Conservation (phyloP, 225 moss, liverwort and hornwort genomes). For the Pseudisothecium myosuroides region DNA sequence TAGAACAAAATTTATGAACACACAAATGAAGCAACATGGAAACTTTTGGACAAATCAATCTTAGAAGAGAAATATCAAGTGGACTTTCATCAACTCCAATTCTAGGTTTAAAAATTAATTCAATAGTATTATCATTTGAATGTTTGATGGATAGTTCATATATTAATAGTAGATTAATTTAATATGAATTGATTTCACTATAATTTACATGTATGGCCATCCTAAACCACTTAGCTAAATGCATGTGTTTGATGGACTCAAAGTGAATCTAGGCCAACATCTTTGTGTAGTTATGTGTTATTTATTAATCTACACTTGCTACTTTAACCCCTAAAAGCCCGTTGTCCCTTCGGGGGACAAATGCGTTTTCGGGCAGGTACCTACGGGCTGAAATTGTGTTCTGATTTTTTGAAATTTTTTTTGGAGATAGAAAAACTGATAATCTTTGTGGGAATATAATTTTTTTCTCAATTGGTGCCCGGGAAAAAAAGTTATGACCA, state of each 20-base stretch:
- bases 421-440: too few species aligned
- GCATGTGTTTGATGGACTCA: neutral
- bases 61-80: neutral
- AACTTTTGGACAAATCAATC: neutral
- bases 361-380: too few species aligned
- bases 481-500: too few species aligned
- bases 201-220: neutral
- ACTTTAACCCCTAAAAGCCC: too few species aligned
- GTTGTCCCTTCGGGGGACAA: too few species aligned
- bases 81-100: neutral
- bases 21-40: neutral
- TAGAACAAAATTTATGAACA: neutral
- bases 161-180: fast-evolving
- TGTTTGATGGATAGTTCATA: neutral
- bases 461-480: too few species aligned
- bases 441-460: too few species aligned
- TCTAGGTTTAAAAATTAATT: neutral
- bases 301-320: neutral
- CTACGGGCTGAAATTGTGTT: too few species aligned
- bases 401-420: too few species aligned
- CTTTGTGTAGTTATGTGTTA: neutral
- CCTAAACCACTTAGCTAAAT: neutral
- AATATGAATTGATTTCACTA: neutral
- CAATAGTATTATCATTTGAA: neutral
- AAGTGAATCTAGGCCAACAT: neutral